These are phyloP conservation scores for Salvia sclarea DNA, from an alignment of 305 asterid genomes.

Conservation along the genomic window DNA sequence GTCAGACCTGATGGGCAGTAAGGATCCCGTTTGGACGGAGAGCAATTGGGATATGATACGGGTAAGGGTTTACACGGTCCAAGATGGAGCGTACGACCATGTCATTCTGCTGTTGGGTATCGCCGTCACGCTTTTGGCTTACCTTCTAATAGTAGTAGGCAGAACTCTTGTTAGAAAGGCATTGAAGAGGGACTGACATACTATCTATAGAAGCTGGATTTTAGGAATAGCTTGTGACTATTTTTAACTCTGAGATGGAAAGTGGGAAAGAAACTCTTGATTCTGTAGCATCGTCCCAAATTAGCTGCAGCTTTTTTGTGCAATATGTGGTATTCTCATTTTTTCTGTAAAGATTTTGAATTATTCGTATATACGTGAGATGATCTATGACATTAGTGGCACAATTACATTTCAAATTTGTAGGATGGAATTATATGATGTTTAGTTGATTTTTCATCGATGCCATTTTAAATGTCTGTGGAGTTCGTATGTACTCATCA, in stretches of 20 bases:
- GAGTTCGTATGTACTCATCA: background rate
- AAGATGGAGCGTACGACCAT: slow-evolving; percentile 54
- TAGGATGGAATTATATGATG: background rate
- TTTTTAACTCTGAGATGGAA: slow-evolving; percentile 15
- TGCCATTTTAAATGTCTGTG: background rate
- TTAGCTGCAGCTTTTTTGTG: slow-evolving; percentile 22
- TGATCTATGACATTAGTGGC: background rate
- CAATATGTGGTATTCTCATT: slow-evolving; percentile 11
- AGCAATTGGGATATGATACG: slow-evolving; percentile 79
- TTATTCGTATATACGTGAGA: background rate
- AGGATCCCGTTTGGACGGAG: slow-evolving; percentile 94
- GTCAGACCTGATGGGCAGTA: slow-evolving; percentile 50
- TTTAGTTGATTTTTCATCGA: background rate
- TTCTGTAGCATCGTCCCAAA: slow-evolving; percentile 10
- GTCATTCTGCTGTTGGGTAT: slow-evolving; percentile 65
- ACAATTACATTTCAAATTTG: background rate
- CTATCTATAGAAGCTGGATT: slow-evolving; percentile 15
- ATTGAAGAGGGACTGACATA: slow-evolving; percentile 68
- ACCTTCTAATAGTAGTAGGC: slow-evolving; percentile 49
- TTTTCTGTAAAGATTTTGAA: slow-evolving; percentile 8
- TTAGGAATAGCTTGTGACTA: background rate
- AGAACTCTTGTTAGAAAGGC: slow-evolving; percentile 78
- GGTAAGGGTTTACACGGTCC: slow-evolving; percentile 69
- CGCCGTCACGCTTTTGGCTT: slow-evolving; percentile 57
- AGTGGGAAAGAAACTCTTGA: background rate